Evolutionary conservation across 2,329 filamentous ascomycete species (phyloP).

Genomic region (Paradendryphiella salina): DNA sequence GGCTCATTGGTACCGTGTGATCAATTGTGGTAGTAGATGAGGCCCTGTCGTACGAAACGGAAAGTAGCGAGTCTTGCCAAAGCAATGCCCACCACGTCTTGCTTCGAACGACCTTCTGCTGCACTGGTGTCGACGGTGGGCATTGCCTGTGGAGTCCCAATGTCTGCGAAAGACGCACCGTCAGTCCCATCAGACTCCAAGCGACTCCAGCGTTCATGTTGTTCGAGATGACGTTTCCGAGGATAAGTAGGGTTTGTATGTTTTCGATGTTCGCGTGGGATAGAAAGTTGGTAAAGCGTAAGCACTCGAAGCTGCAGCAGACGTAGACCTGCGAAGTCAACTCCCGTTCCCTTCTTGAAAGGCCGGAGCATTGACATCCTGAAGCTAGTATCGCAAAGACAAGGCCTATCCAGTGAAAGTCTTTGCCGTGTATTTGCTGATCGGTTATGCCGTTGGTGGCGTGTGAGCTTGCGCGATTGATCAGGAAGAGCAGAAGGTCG

Average conservation of each 20-base stretch:
- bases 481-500: conserved; percentile 58
- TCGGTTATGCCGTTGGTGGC: conserved; percentile 53
- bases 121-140: conserved; percentile 55
- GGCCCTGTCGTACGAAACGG: conserved; percentile 65
- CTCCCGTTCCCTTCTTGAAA: conserved; percentile 63
- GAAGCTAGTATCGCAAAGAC: conserved; percentile 66
- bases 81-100: conserved; percentile 62
- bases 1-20: conserved; percentile 46
- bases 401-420: conserved; percentile 61
- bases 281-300: conserved; percentile 66
- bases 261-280: conserved; percentile 64
- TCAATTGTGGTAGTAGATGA: conserved; percentile 61
- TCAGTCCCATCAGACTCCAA: conserved; percentile 63
- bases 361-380: conserved; percentile 62
- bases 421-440: conserved; percentile 61
- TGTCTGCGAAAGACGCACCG: conserved; percentile 62
- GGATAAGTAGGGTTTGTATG: conserved; percentile 64
- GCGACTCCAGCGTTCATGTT: conserved; percentile 68
- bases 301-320: conserved; percentile 67
- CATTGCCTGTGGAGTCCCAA: conserved; percentile 64
- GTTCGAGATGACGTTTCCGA: conserved; percentile 64
- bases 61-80: conserved; percentile 67
- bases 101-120: conserved; percentile 47
- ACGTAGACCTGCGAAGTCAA: conserved; percentile 67
- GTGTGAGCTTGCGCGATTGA: conserved; percentile 53